These are phyloP conservation scores for Gentiana dahurica DNA, from an alignment of 257 asterid genomes.

Conservation along the genomic window DNA sequence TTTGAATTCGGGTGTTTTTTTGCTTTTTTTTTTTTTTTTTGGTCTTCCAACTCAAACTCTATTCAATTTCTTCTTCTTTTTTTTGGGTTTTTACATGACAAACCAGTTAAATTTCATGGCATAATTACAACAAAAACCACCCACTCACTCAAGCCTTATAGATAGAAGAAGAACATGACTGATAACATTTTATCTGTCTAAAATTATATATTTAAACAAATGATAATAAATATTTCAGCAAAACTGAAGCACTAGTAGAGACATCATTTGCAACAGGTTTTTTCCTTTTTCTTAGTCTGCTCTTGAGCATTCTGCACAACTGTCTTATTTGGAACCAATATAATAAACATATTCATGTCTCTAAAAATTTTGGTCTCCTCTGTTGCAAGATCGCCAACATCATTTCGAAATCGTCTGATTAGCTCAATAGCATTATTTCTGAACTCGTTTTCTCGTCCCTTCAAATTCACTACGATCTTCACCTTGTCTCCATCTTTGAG, in stretches of 20 bases:
- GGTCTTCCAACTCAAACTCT: too few relatives aligned
- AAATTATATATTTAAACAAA: too few relatives aligned
- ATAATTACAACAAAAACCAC: too few relatives aligned
- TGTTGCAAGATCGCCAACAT: slow-evolving; percentile 75
- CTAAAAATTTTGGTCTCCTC: slow-evolving; percentile 73
- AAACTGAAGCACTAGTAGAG: slow-evolving; percentile 51
- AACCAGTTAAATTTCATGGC: too few relatives aligned
- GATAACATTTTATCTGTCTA: too few relatives aligned
- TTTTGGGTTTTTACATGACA: too few relatives aligned
- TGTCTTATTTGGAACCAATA: slow-evolving; percentile 82
- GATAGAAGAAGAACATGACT: too few relatives aligned
- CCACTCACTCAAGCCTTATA: too few relatives aligned
- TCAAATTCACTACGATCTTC: slow-evolving; percentile 77
- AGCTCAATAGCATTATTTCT: slow-evolving; percentile 87
- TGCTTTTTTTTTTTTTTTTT: too few relatives aligned
- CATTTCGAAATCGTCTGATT: slow-evolving; percentile 69
- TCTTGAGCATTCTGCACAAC: slow-evolving; percentile 50
- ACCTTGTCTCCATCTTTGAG: slow-evolving; percentile 95
- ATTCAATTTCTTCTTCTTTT: too few relatives aligned
- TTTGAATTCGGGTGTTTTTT: too few relatives aligned
- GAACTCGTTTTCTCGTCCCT: slow-evolving; percentile 90
- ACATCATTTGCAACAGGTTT: slow-evolving; percentile 39
- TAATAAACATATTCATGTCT: slow-evolving; percentile 58
- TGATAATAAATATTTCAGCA: slow-evolving; percentile 2
- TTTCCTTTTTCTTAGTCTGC: slow-evolving; percentile 53